Conservation (phyloP, 257 asterid genomes). For the Solanum clarkiae region DNA sequence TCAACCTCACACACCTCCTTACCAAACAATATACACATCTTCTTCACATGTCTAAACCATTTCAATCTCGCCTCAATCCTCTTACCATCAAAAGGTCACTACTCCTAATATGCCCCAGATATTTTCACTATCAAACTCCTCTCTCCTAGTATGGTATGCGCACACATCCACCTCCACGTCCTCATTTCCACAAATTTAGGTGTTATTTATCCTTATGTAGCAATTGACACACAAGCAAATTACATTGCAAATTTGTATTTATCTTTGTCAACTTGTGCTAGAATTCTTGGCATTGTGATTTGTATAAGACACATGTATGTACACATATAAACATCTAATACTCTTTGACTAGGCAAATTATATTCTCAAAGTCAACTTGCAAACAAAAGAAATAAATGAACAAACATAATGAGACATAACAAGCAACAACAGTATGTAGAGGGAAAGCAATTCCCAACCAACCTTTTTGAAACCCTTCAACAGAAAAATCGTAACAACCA, state of each 20-base stretch:
- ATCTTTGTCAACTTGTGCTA: too few species aligned
- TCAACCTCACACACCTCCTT: background rate
- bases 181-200: background rate
- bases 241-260: background rate
- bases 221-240: background rate
- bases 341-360: too few species aligned
- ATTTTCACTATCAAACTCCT: background rate
- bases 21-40: background rate
- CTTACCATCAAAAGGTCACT: background rate
- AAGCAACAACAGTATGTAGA: background rate
- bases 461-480: too few species aligned
- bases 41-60: background rate
- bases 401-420: background rate
- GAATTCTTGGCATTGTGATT: background rate
- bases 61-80: background rate
- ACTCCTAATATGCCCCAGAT: background rate
- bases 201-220: background rate
- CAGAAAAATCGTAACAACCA: background rate
- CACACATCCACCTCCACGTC: background rate
- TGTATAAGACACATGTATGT: background rate
- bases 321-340: background rate
- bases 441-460: background rate
- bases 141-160: background rate
- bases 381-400: background rate
- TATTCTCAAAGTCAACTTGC: too few species aligned